Evolutionary conservation across 768 basidiomycete genomes (phyloP).

Genomic region (Mycena chlorophos): DNA sequence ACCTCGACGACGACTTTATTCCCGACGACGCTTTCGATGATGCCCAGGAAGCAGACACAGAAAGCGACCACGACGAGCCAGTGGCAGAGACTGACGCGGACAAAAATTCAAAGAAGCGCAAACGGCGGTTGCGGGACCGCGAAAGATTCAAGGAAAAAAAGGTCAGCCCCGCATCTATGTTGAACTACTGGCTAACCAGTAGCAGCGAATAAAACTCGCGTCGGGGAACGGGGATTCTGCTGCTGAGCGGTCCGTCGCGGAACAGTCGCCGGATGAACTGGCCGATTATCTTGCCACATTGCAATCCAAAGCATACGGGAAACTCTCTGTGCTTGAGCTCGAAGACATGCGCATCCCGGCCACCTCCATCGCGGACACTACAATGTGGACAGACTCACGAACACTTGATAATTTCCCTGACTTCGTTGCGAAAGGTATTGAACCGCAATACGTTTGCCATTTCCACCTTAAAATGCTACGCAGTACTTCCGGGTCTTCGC

Average conservation of each 20-base stretch:
- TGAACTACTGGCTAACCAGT: conserved; percentile 13
- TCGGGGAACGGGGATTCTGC: conserved; percentile 27
- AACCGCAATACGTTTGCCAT: neutral
- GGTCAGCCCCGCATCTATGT: conserved; percentile 35
- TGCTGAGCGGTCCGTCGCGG: conserved; percentile 47
- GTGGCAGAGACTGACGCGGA: conserved; percentile 26
- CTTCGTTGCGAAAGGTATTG: conserved; percentile 74
- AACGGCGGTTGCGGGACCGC: conserved; percentile 63
- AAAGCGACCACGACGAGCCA: conserved; percentile 28
- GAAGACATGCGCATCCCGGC: conserved; percentile 67
- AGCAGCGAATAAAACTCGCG: conserved; percentile 65
- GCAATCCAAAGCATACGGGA: conserved; percentile 69
- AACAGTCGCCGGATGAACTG: conserved; percentile 57
- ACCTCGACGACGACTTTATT: conserved; percentile 82
- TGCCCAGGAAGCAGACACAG: conserved; percentile 59
- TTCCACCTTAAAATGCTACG: neutral
- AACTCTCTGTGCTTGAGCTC: conserved; percentile 75
- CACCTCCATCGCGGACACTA: conserved; percentile 72
- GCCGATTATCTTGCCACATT: conserved; percentile 62
- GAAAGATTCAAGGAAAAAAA: conserved; percentile 69
- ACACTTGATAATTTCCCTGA: conserved; percentile 69
- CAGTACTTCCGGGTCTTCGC: conserved; percentile 68
- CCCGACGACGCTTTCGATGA: conserved; percentile 66
- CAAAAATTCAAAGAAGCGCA: conserved; percentile 61
- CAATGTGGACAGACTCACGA: conserved; percentile 67